Percentiles rank a stretch among this genome's conserved stretches.
Evolutionary conservation across 192 early-diverging fungal species (phyloP).

Genomic region (Coemansia sp.): DNA sequence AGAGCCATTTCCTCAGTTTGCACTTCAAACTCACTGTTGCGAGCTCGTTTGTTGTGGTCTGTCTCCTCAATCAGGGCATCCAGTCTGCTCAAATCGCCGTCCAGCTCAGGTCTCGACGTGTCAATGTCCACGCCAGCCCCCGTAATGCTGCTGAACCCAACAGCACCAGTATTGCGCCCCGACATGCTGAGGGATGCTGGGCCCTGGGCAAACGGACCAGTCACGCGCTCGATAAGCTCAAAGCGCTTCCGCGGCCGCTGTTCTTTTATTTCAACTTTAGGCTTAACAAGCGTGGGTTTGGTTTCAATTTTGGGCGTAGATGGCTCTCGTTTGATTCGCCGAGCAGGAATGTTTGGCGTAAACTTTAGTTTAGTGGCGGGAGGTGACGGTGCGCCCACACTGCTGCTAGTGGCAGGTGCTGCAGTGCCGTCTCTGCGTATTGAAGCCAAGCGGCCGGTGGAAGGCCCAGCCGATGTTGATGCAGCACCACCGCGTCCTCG

Average conservation of each 20-base stretch:
- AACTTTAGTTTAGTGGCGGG: conserved; percentile 17
- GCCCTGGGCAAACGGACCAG: conserved; percentile 49
- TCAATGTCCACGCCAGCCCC: not conserved
- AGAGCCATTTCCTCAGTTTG: conserved; percentile 51
- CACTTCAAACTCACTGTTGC: conserved; percentile 21
- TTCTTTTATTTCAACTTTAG: not conserved
- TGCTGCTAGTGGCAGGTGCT: not conserved
- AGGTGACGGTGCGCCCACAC: not conserved
- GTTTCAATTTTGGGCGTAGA: not conserved
- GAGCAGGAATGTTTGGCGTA: conserved; percentile 24
- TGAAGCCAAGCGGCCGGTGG: not conserved
- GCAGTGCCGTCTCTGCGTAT: not conserved
- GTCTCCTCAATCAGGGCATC: conserved; percentile 15
- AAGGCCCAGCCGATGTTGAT: not conserved
- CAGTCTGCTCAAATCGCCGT: not conserved
- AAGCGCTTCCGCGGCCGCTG: not conserved
- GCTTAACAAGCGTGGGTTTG: not conserved
- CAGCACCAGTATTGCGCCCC: not conserved
- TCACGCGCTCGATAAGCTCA: conserved; percentile 23
- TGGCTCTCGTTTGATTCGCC: conserved; percentile 38
- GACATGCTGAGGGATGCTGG: conserved; percentile 25
- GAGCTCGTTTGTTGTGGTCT: conserved; percentile 21
- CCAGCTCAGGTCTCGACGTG: not conserved
- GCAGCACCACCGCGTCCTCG: not conserved
- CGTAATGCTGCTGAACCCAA: not conserved